A percentile compares a stretch with the other conserved stretches of the same genome.
Evolutionary conservation across 1,284 basidiomycete genomes (phyloP).

Genomic region (Uromyces viciae-fabae): DNA sequence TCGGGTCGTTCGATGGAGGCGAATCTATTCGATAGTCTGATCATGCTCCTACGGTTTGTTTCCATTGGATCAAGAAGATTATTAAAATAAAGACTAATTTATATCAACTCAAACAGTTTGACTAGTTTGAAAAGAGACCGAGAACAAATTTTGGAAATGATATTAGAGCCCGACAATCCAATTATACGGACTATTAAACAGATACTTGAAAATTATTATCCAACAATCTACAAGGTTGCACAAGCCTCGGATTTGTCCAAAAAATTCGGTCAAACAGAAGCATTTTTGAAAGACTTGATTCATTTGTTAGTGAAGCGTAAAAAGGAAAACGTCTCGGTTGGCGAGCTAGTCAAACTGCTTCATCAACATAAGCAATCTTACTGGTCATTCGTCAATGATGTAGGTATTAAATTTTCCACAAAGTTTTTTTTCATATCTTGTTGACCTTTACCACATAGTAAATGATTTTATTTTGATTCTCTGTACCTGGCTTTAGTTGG

Average conservation of each 20-base stretch:
- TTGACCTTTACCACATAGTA: too few relatives aligned
- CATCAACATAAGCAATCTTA: slow-evolving; percentile 42
- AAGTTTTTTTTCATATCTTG: background rate
- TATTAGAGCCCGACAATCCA: slow-evolving; percentile 36
- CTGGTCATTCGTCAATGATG: slow-evolving; percentile 41
- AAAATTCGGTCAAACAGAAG: slow-evolving; percentile 37
- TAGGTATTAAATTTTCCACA: background rate
- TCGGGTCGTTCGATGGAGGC: background rate
- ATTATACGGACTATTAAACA: slow-evolving; percentile 38
- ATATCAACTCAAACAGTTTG: background rate
- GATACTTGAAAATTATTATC: slow-evolving; percentile 44
- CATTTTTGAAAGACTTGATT: slow-evolving; percentile 39
- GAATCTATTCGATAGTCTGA: slow-evolving; percentile 15
- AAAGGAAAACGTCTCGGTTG: slow-evolving; percentile 8
- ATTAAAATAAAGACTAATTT: background rate
- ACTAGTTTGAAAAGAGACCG: slow-evolving; percentile 38
- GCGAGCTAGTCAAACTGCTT: slow-evolving; percentile 33
- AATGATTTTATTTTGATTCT: background rate
- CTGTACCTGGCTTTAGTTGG: background rate
- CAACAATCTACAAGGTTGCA: slow-evolving; percentile 36
- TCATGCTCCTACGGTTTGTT: slow-evolving; percentile 20
- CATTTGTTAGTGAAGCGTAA: slow-evolving; percentile 1
- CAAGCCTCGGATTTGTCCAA: slow-evolving; percentile 24
- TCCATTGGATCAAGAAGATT: background rate
- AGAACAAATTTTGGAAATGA: slow-evolving; percentile 40